Evolutionary conservation across 768 basidiomycete genomes (phyloP), one percentile per base, ranked within the genome.

Genomic region (Crassisporium funariophilum): DNA sequence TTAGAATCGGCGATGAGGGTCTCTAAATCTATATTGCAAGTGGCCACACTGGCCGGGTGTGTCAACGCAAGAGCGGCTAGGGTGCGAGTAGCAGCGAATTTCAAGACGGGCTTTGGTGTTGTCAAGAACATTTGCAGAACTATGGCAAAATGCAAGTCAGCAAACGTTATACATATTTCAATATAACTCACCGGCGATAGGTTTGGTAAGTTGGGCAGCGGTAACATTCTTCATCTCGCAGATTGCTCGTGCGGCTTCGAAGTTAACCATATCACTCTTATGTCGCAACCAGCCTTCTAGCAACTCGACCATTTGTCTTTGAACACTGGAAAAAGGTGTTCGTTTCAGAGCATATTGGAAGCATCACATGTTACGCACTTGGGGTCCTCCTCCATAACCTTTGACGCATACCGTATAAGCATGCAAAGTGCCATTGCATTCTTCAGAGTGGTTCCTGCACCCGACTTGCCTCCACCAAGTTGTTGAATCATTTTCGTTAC

Each of bases 201-300:
- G 79, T 58, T 92, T 86, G 19, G 84, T 83, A 42, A 98, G 72
- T 58, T 98, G 93, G 4, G 79, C 67, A 6, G 84, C 64, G 20
- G 84, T 77, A 21, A 93, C 87, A 50, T 85, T 83, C 68, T 86
- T 89, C 89, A 95, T 91, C 65, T 98, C 95, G 65, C 95, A 98
- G 52, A 99, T 95, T 5, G 86, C 95, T 35, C 97, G 88, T 3
- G 97, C 95, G 16, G 97, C 97, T 67, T 99, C 97, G 51, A 94
- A 90, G 70, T 98, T 98, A 62, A 99, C 97, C 95, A 98, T 99
- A 65, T 99, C 97, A 57, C 93, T 97, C 76, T 99, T 99, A 71
- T 99, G 97, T 48, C 94, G 84, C 49, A 98, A 74, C 85, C 94
- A 95, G 24, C 89, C 86, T 63, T 98, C 97, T 27, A 98, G 76